Evolutionary conservation across 2,329 filamentous ascomycete species (phyloP).

Genomic region (Botrytis tulipae): DNA sequence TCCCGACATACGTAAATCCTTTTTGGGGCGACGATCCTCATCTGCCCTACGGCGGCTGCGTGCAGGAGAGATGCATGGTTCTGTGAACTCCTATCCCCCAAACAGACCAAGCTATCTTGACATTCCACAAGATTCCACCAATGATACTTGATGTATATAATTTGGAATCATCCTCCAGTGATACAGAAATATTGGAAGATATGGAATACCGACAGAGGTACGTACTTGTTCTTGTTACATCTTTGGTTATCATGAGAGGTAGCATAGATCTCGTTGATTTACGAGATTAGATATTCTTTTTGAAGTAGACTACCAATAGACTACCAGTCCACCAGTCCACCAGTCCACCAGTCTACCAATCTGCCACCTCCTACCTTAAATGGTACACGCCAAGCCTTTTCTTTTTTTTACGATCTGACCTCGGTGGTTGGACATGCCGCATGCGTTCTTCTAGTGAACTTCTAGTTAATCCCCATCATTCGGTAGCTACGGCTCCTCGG

Average conservation of each 20-base stretch:
- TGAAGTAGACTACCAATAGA: background rate
- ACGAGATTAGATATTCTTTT: background rate
- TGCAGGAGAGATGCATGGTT: constrained; percentile 20
- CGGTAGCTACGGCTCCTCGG: constrained; percentile 13
- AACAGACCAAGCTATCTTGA: background rate
- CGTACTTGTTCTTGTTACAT: background rate
- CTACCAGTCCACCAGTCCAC: too few species aligned
- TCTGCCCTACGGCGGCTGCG: constrained; percentile 22
- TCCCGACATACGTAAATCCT: constrained; percentile 8
- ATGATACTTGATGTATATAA: background rate
- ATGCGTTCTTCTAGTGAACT: constrained; percentile 3
- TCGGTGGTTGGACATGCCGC: background rate
- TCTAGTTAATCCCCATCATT: constrained; percentile 20
- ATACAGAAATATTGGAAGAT: background rate
- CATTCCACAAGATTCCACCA: background rate
- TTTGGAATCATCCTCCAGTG: background rate
- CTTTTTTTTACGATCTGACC: background rate
- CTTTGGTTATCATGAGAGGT: background rate
- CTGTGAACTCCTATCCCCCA: constrained; percentile 6
- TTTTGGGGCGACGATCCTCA: constrained; percentile 28
- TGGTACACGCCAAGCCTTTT: background rate
- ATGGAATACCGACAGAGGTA: background rate
- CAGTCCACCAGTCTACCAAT: too few species aligned
- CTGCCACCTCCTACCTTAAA: background rate
- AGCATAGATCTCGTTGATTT: background rate